Percentiles rank a stretch among this genome's conserved stretches.
Conservation (phyloP, 257 asterid genomes). For the Marsdenia floribunda region DNA sequence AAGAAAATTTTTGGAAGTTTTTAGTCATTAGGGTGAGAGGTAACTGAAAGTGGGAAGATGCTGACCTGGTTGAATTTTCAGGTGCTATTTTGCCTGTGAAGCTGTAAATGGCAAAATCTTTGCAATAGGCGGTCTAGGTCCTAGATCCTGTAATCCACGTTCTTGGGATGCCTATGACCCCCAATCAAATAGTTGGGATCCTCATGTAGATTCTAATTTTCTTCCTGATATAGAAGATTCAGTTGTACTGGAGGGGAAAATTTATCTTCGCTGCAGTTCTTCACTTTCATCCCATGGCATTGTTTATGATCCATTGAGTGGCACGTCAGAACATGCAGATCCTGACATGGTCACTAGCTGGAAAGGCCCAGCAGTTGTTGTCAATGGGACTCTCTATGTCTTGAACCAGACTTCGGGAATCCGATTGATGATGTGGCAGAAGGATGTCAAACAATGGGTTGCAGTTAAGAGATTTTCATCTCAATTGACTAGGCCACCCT, state of each 20-base stretch:
- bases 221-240: constrained; percentile 60
- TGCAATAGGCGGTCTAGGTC: constrained; percentile 71
- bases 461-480: constrained; percentile 49
- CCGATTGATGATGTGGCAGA: constrained; percentile 66
- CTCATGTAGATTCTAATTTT: constrained; percentile 34
- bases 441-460: constrained; percentile 46
- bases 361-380: constrained; percentile 67
- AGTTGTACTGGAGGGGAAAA: constrained; percentile 52
- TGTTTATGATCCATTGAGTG: constrained; percentile 49
- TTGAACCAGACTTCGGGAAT: constrained; percentile 63
- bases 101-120: constrained; percentile 52
- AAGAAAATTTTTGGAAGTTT: neutral
- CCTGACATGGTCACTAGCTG: constrained; percentile 53
- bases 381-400: constrained; percentile 46
- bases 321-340: constrained; percentile 50
- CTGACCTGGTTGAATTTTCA: constrained; percentile 20
- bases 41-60: neutral
- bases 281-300: constrained; percentile 36
- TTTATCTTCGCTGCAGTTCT: constrained; percentile 45
- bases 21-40: neutral
- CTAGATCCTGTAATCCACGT: constrained; percentile 44
- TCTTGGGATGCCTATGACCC: constrained; percentile 61
- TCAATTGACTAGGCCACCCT: constrained; percentile 44
- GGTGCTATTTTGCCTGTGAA: constrained; percentile 69
- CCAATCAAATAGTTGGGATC: constrained; percentile 44